Conservation (phyloP, 768 basidiomycete species). For the Kondoa malvinella region DNA sequence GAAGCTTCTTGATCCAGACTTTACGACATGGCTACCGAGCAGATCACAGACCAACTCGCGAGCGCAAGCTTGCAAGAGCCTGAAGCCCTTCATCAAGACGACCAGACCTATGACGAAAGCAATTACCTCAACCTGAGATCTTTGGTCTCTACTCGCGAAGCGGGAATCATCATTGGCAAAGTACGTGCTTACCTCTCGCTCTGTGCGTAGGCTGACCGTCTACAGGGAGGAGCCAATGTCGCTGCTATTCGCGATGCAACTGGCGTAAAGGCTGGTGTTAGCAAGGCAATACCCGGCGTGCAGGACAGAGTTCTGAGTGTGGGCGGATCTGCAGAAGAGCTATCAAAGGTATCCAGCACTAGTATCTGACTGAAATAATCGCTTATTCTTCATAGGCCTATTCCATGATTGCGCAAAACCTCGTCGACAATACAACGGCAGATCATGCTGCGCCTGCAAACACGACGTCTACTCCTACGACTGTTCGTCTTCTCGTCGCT, state of each 20-base stretch:
- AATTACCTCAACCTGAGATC: background rate
- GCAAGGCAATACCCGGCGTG: slow-evolving; percentile 92
- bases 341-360: slow-evolving; percentile 55
- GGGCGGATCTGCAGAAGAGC: slow-evolving; percentile 75
- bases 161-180: slow-evolving; percentile 91
- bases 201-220: background rate
- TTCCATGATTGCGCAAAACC: slow-evolving; percentile 67
- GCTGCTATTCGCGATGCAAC: slow-evolving; percentile 89
- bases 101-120: background rate
- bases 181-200: background rate
- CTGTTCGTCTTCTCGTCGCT: slow-evolving; percentile 90
- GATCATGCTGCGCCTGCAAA: slow-evolving; percentile 45
- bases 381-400: slow-evolving; percentile 48
- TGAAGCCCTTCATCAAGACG: background rate
- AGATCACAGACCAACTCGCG: background rate
- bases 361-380: background rate
- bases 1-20: background rate
- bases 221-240: slow-evolving; percentile 72
- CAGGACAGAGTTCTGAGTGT: slow-evolving; percentile 95
- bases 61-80: background rate
- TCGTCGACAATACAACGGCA: slow-evolving; percentile 42
- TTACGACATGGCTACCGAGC: background rate
- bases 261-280: slow-evolving; percentile 95
- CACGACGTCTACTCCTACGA: slow-evolving; percentile 45
- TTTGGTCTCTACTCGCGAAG: slow-evolving; percentile 38